A percentile compares a stretch with the other conserved stretches of the same genome.
These are phyloP conservation scores for Phialophora tarda DNA, from an alignment of 2,329 filamentous ascomycete genomes.

Conservation along the genomic window DNA sequence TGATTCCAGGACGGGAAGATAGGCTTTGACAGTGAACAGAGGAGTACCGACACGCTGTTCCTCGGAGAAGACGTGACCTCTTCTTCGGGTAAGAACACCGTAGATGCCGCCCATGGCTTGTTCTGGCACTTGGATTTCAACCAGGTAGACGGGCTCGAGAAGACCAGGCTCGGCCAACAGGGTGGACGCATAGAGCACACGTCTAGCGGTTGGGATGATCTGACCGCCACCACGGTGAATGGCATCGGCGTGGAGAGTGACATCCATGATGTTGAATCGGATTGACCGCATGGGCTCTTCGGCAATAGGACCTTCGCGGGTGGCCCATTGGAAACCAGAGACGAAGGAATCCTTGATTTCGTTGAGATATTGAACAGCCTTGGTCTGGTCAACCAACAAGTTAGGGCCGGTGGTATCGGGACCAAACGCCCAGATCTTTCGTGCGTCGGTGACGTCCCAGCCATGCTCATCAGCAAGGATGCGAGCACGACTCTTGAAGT, in stretches of 20 bases:
- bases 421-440: conserved; percentile 99
- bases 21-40: conserved; percentile 99
- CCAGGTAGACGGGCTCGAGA: conserved; percentile 96
- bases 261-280: conserved; percentile 99
- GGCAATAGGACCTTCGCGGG: conserved; percentile 93
- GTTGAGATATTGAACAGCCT: conserved; percentile 99
- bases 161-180: conserved; percentile 91
- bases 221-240: conserved; percentile 99
- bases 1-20: conserved; percentile 94
- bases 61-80: conserved; percentile 99
- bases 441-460: conserved; percentile 99
- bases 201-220: conserved; percentile 96
- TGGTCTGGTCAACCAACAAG: conserved; percentile 99
- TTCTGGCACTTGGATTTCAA: conserved; percentile 99
- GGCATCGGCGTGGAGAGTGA: conserved; percentile 98
- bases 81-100: conserved; percentile 93
- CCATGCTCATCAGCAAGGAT: conserved; percentile 93
- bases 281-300: conserved; percentile 98
- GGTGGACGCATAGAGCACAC: conserved; percentile 92
- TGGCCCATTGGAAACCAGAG: conserved; percentile 99
- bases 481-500: conserved; percentile 98
- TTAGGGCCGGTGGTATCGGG: conserved; percentile 98
- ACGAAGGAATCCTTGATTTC: conserved; percentile 99
- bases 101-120: conserved; percentile 99
- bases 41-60: conserved; percentile 98